These are phyloP conservation scores for Lyophyllum decastes DNA, from an alignment of 768 basidiomycete species.

Conservation along the genomic window DNA sequence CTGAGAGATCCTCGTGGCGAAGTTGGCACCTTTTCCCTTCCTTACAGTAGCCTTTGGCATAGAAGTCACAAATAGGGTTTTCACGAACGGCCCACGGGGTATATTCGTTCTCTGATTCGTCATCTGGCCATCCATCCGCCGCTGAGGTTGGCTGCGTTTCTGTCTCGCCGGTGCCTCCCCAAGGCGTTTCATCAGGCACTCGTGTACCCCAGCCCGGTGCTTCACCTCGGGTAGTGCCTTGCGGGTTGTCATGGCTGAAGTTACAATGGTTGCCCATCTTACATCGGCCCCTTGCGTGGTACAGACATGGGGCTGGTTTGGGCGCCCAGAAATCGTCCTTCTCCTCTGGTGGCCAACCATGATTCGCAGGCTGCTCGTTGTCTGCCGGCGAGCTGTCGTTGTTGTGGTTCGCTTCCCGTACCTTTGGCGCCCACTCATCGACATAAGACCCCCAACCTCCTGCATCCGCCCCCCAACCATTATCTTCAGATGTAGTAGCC, in stretches of 20 bases:
- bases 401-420: not conserved
- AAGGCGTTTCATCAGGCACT: not conserved
- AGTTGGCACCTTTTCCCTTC: no score
- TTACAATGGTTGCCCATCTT: constrained; percentile 9
- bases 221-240: not conserved
- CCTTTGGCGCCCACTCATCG: constrained; percentile 1
- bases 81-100: constrained; percentile 12
- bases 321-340: not conserved
- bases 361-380: not conserved
- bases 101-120: constrained; percentile 3
- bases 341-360: not conserved
- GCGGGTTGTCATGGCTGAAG: not conserved
- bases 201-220: not conserved
- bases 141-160: not conserved
- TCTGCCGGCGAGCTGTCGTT: not conserved
- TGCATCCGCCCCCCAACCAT: constrained; percentile 13
- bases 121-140: constrained; percentile 4
- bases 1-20: no score
- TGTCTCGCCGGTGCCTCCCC: not conserved
- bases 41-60: no score
- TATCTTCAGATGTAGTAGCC: constrained; percentile 2
- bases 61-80: no score
- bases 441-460: constrained; percentile 9
- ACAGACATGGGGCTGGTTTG: constrained; percentile 2
- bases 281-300: constrained; percentile 7